Percentiles rank a stretch among this genome's conserved stretches.
Evolutionary conservation across 768 basidiomycete genomes (phyloP).

Genomic region (Chalciporus sphaerocephalus): DNA sequence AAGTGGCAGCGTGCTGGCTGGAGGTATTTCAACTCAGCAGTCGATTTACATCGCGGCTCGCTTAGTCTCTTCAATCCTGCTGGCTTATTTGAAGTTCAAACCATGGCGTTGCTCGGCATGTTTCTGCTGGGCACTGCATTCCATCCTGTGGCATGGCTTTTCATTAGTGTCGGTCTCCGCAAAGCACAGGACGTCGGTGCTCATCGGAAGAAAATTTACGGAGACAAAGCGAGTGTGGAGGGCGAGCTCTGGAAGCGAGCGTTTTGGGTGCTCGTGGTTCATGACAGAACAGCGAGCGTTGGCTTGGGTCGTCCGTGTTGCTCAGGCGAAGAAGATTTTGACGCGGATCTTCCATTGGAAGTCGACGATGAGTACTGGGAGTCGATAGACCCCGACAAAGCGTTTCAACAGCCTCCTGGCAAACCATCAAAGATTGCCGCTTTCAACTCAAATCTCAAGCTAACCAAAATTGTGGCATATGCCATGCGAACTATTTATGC

Average conservation of each 20-base stretch:
- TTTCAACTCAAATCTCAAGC: conserved; percentile 61
- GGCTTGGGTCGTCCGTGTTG: conserved; percentile 53
- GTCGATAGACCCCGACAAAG: conserved; percentile 39
- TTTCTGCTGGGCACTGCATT: conserved; percentile 50
- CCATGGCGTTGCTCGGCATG: conserved; percentile 51
- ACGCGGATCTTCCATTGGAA: conserved; percentile 75
- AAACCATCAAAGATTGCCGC: conserved; percentile 53
- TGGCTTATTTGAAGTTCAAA: conserved; percentile 60
- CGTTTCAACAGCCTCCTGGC: conserved; percentile 65
- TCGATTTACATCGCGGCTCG: conserved; percentile 46
- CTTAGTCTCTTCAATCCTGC: conserved; percentile 53
- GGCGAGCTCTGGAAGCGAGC: conserved; percentile 76
- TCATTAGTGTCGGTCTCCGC: conserved; percentile 49
- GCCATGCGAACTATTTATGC: conserved; percentile 74
- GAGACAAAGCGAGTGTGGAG: conserved; percentile 43
- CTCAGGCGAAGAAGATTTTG: conserved; percentile 70
- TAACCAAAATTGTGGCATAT: conserved; percentile 68
- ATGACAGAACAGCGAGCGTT: conserved; percentile 55
- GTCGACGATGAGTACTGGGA: conserved; percentile 84
- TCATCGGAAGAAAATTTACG: conserved; percentile 61
- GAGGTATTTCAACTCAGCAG: conserved; percentile 55
- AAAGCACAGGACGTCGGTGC: conserved; percentile 76
- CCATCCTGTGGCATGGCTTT: conserved; percentile 50
- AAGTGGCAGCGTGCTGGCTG: conserved; percentile 57
- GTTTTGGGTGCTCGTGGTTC: conserved; percentile 65